Base-by-base conservation (phyloP, 2,329 filamentous ascomycete species). In the Xylaria sp. region DNA sequence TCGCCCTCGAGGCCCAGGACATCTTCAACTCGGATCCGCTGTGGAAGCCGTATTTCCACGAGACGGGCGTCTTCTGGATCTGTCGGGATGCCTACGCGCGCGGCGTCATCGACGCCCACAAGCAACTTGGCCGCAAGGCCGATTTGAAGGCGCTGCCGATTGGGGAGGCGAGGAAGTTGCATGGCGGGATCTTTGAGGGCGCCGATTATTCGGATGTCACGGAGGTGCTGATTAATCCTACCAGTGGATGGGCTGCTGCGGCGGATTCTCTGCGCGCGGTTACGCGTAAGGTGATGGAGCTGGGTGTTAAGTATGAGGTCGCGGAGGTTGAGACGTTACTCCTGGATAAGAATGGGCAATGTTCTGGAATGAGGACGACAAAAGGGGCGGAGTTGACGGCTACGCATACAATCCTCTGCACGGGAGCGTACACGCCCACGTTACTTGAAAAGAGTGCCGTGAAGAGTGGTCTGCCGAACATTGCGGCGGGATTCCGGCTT, bases 1-100 rank as follows among this genome's bases (percentile, higher is more conserved):
- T 90, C 9, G 87, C 82, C 0, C 78, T 89, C 18, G 86, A 90
- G 72, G 83, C 88, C 0, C 84, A 86, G 66, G 81, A 85, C 56
- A 73, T 83, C 1, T 90, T 68, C 64, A 66, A 60, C 53, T 57
- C 59, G 9, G 76, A 80, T 54, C 78, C 80, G 2, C 71, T 82
- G 3, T 80, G 79, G 71, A 18, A 65, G 50, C 63, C 63, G 13
- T 63, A 35, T 9, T 65, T 61, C 48, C 63, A 65, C 11, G 52
- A 65, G 53, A 63, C 59, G 1, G 63, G 63, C n/a, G 57, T 65
- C 13, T 60, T 65, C 44, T 78, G 73, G 68, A 72, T 70, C 19
- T 71, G 69, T 54, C 64, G 64, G 44, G 62, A 63, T 47, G 61
- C 64, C 44, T 67, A 71, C 3, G 68, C 70, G 5, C 67, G 72